These are phyloP conservation scores for Alternaria viburni DNA, from an alignment of 2,329 filamentous ascomycete genomes.

Conservation along the genomic window DNA sequence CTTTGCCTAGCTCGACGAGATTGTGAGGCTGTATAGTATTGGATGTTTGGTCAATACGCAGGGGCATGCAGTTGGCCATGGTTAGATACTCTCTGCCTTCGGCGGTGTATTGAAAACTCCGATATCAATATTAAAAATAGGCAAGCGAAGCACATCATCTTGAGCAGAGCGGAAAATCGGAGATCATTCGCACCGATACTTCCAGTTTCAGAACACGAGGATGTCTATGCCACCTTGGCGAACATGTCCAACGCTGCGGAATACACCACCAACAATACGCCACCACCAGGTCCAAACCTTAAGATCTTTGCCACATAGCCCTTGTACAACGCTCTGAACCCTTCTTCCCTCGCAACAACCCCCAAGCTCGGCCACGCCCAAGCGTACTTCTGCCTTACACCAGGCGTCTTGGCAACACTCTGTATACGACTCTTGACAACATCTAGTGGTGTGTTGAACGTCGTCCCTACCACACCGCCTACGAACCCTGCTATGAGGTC, in stretches of 20 bases:
- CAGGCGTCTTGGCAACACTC: conserved; percentile 35
- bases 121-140: not conserved
- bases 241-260: conserved; percentile 33
- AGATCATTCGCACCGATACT: not conserved
- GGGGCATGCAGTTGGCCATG: not conserved
- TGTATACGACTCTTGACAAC: conserved; percentile 43
- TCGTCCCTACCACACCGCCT: conserved; percentile 37
- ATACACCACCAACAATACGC: conserved; percentile 39
- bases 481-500: conserved; percentile 39
- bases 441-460: conserved; percentile 40
- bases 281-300: conserved; percentile 39
- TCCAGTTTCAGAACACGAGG: not conserved
- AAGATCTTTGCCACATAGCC: conserved; percentile 41
- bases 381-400: conserved; percentile 34
- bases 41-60: not conserved
- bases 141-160: not conserved
- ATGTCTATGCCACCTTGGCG: conserved; percentile 18
- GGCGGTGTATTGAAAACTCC: not conserved
- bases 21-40: not conserved
- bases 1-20: not conserved
- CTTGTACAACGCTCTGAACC: conserved; percentile 37
- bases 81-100: not conserved
- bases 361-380: conserved; percentile 40
- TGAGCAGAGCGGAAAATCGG: not conserved
- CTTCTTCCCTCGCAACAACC: conserved; percentile 36